Conservation (phyloP, 345 rosid genomes). For the Boechera retrofracta region DNA sequence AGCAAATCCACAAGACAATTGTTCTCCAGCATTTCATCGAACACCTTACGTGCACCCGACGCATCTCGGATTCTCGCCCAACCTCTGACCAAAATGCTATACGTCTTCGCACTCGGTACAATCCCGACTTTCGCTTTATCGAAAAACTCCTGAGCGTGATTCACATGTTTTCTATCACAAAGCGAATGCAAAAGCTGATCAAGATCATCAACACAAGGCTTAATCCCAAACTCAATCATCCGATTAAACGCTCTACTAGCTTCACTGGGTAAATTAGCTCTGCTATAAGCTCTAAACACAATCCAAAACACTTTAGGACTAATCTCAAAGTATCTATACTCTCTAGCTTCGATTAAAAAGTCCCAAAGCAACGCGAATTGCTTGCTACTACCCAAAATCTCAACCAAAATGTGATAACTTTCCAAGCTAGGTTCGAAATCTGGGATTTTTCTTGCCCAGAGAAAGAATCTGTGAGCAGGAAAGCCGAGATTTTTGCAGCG, state of each 20-base stretch:
- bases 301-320: slow-evolving; percentile 67
- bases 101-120: slow-evolving; percentile 55
- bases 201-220: slow-evolving; percentile 64
- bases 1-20: slow-evolving; percentile 56
- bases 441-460: slow-evolving; percentile 76
- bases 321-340: slow-evolving; percentile 50
- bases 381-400: slow-evolving; percentile 64
- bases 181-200: slow-evolving; percentile 66
- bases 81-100: slow-evolving; percentile 67
- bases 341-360: slow-evolving; percentile 69
- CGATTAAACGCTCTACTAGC: slow-evolving; percentile 75
- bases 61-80: slow-evolving; percentile 63
- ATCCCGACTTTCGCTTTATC: slow-evolving; percentile 50
- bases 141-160: slow-evolving; percentile 62
- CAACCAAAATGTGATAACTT: slow-evolving; percentile 73
- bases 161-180: slow-evolving; percentile 71
- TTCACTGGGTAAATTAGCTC: slow-evolving; percentile 73
- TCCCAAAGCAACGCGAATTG: slow-evolving; percentile 86
- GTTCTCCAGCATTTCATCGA: slow-evolving; percentile 71
- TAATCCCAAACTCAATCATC: slow-evolving; percentile 81
- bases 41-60: slow-evolving; percentile 60
- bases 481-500: slow-evolving; percentile 84
- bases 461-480: slow-evolving; percentile 85
- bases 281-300: slow-evolving; percentile 74
- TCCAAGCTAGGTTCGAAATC: slow-evolving; percentile 62